phyloP scores from a whole-genome alignment of 139 green algal genomes.

The Chlorella sorokiniana region DNA sequence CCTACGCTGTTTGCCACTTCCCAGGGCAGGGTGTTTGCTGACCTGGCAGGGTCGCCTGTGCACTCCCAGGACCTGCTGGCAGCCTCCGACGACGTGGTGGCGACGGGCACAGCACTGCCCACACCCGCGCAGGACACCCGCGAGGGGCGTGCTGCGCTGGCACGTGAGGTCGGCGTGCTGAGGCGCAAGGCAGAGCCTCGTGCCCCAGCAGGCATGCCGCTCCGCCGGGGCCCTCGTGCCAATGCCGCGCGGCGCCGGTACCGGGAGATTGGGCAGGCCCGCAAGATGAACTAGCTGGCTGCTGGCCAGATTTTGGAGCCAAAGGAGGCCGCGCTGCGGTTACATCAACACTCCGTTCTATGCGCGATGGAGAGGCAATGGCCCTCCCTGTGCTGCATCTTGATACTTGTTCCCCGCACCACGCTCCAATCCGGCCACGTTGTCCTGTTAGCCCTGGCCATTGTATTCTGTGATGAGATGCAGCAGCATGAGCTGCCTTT shows the following conservation, averaged over 20 bases:
- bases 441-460: too few relatives aligned
- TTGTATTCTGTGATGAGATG: too few relatives aligned
- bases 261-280: slow-evolving; percentile 7
- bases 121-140: background rate
- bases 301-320: too few relatives aligned
- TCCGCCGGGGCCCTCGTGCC: background rate
- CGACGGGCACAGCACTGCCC: background rate
- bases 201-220: too few relatives aligned
- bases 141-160: background rate
- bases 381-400: too few relatives aligned
- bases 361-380: too few relatives aligned
- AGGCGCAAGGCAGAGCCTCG: background rate
- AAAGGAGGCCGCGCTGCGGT: too few relatives aligned
- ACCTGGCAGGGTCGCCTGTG: background rate
- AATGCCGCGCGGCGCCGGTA: background rate
- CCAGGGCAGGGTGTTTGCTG: slow-evolving; percentile 14
- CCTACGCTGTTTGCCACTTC: slow-evolving; percentile 23
- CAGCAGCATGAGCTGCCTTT: too few relatives aligned
- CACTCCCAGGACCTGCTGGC: background rate
- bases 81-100: background rate
- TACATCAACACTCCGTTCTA: too few relatives aligned
- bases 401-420: too few relatives aligned
- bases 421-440: too few relatives aligned
- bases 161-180: background rate
- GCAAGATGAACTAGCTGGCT: slow-evolving; percentile 26